phyloP scores from a whole-genome alignment of 257 asterid species.

The Nicotiana tabacum region DNA sequence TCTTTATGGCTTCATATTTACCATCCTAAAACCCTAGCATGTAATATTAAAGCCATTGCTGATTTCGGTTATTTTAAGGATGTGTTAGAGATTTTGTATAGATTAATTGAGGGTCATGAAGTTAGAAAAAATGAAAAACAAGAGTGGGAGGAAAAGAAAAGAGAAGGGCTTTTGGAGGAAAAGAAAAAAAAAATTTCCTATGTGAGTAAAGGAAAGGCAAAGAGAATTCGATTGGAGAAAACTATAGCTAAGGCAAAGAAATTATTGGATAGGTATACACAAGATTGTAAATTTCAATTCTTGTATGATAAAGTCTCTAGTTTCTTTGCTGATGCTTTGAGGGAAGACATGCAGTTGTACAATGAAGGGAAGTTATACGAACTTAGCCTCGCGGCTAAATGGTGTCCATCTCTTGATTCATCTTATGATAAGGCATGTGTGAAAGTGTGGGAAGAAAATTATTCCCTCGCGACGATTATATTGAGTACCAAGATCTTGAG shows the following conservation, averaged over 20 bases:
- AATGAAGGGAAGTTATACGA: neutral
- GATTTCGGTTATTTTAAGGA: constrained; percentile 27
- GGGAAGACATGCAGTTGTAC: constrained; percentile 7
- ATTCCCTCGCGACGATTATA: neutral
- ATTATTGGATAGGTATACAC: neutral
- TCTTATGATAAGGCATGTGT: constrained; percentile 17
- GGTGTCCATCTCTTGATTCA: constrained; percentile 21
- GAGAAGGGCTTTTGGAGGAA: constrained; percentile 6
- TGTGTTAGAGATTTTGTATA: constrained; percentile 26
- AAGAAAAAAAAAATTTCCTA: constrained; percentile 4
- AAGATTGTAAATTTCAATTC: neutral
- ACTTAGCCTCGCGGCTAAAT: constrained; percentile 16
- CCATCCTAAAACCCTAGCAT: constrained; percentile 20
- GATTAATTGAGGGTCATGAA: constrained; percentile 20
- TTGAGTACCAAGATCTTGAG: neutral
- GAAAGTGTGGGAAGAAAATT: constrained; percentile 10
- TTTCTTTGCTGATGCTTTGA: neutral
- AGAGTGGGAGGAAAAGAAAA: neutral
- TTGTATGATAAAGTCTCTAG: constrained; percentile 10
- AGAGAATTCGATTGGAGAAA: neutral
- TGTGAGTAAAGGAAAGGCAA: neutral
- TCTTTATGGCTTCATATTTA: constrained; percentile 15
- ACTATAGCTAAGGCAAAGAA: constrained; percentile 2
- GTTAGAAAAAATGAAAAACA: constrained; percentile 4
- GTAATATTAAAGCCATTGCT: constrained; percentile 16